Base-by-base conservation (phyloP, 2,329 filamentous ascomycete genomes). In the Penicillium janthinellum region DNA sequence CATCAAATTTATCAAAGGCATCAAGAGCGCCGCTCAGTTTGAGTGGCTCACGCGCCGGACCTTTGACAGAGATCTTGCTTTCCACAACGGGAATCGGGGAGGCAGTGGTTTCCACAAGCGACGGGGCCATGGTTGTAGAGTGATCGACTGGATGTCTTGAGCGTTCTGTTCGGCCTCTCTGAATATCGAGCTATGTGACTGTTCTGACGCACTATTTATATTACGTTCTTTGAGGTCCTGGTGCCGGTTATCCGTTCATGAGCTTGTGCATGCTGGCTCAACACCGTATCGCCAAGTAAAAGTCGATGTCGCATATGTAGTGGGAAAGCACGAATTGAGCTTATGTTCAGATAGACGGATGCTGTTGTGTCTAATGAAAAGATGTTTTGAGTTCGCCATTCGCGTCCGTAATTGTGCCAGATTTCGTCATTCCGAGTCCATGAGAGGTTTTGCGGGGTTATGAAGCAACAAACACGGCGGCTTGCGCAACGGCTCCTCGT, bases 1-100 rank as follows among this genome's bases (percentile, higher is more conserved):
- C 72, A 56, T 84, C 82, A 54, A 82, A 80, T 8, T 70, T 78
- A 14, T 80, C 72, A 59, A 77, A 82, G 11, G 73, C 60, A 17
- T 83, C 75, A 0, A 84, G 70, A 0, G 68, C 67, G 15, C 79
- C 81, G 10, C 64, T 73, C 12, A 73, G 70, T 59, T 78, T 71
- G 15, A 83, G 59, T 2, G 77, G 76, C 35, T 69, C 64, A 34
- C 63, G 61, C 14, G 64, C 63, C 12, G 60, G 57, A 12, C 58
- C 50, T 34, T 67, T 67, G 8, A 63, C 31, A 1, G 42, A 53
- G 28, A 59, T 54, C 44, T 66, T 57, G 42, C 60, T 57, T 31
- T 67, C 55, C 44, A 63, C 45, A n/a, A 63, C 44, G 12, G 67
- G 63, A 14, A 66, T 57, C n/a, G 63, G 60, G 2, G 56, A 48